Conservation (phyloP, 164 flowering plant species). For the grape (Vitis vinifera) region DNA sequence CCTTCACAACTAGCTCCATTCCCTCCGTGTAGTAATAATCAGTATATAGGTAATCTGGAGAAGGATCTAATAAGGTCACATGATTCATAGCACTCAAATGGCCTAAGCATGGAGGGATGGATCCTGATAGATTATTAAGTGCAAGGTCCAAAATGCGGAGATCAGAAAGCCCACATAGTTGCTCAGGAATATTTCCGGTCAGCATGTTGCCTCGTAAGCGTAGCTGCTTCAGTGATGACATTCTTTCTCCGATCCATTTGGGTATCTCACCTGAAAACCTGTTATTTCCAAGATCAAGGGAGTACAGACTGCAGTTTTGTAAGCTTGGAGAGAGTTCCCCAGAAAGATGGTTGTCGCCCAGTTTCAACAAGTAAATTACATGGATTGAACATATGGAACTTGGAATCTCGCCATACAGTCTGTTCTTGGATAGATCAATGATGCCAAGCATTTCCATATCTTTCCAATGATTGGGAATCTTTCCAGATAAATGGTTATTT, state of each 20-base stretch:
- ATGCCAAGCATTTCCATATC: neutral
- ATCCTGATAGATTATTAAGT: conserved; percentile 22
- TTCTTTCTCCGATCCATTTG: conserved; percentile 11
- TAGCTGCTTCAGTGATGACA: neutral
- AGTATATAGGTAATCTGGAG: neutral
- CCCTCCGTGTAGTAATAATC: too few relatives aligned
- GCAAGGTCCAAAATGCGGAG: conserved; percentile 24
- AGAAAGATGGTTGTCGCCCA: conserved; percentile 22
- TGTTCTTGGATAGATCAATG: conserved; percentile 24
- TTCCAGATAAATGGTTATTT: conserved; percentile 24
- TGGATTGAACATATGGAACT: conserved; percentile 10
- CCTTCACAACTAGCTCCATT: conserved; percentile 8
- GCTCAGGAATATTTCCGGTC: conserved; percentile 20
- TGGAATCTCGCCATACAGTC: conserved; percentile 36
- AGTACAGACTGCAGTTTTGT: conserved; percentile 15
- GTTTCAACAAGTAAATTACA: conserved; percentile 3
- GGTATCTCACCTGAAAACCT: conserved; percentile 27
- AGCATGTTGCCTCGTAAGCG: conserved; percentile 15
- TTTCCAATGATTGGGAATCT: conserved; percentile 23
- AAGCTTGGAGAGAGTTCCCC: conserved; percentile 28
- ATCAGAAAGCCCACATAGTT: conserved; percentile 16
- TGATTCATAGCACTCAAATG: conserved; percentile 2
- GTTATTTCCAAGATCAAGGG: conserved; percentile 30
- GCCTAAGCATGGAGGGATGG: conserved; percentile 21
- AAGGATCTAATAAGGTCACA: neutral